These are phyloP conservation scores for Trichoderma aggressivum DNA, from an alignment of 2,329 filamentous ascomycete genomes.

Conservation along the genomic window DNA sequence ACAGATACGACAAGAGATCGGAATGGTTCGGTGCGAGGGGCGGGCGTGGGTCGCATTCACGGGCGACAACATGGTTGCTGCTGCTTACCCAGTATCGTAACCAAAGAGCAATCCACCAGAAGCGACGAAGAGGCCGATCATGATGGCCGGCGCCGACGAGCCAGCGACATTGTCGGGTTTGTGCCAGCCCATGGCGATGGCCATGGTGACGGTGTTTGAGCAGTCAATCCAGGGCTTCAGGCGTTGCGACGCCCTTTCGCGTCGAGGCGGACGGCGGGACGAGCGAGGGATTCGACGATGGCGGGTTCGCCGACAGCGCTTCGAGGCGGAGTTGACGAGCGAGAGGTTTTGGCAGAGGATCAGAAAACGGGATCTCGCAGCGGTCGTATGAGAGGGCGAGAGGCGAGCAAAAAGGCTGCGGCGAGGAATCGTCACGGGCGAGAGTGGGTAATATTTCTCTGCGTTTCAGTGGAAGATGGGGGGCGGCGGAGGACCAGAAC, in stretches of 20 bases:
- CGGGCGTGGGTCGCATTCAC: conserved; percentile 5
- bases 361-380: not conserved
- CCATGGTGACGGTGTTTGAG: conserved; percentile 52
- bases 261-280: conserved; percentile 11
- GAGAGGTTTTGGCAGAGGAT: not conserved
- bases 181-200: conserved; percentile 66
- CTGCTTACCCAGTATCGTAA: conserved; percentile 64
- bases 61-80: not conserved
- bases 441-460: conserved; percentile 20
- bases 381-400: conserved; percentile 8
- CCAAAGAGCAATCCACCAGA: conserved; percentile 67
- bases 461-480: conserved; percentile 17
- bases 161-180: conserved; percentile 74
- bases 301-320: conserved; percentile 1
- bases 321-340: conserved; percentile 2
- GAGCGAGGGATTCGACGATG: not conserved
- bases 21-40: not conserved
- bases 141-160: conserved; percentile 67
- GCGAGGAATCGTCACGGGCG: conserved; percentile 18
- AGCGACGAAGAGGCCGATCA: conserved; percentile 69
- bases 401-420: conserved; percentile 1
- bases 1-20: not conserved
- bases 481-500: not conserved
- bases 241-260: conserved; percentile 22
- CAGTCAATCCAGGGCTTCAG: conserved; percentile 48